A percentile compares a stretch with the other conserved stretches of the same genome.
phyloP scores from a whole-genome alignment of 2,329 filamentous ascomycete genomes.

The Alternaria metachromatica region DNA sequence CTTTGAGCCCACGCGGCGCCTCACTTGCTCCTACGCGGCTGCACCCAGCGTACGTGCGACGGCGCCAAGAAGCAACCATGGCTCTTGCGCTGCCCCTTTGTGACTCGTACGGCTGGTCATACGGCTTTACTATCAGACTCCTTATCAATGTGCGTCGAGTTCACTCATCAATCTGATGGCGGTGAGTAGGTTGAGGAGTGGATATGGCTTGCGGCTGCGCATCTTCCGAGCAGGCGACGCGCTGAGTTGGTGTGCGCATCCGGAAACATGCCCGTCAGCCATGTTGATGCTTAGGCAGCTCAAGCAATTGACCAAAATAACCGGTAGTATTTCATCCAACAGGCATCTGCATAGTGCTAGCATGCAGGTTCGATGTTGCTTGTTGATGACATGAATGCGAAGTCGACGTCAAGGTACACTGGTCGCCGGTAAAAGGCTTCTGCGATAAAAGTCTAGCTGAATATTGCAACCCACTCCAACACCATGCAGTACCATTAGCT shows the following conservation, averaged over 20 bases:
- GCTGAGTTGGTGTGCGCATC: conserved; percentile 4
- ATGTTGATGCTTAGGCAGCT: conserved; percentile 11
- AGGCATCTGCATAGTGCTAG: neutral
- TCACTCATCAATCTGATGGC: neutral
- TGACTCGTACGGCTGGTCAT: conserved; percentile 1
- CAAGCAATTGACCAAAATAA: conserved; percentile 14
- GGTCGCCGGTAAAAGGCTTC: neutral
- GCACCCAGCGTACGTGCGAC: conserved; percentile 7
- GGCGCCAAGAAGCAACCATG: conserved; percentile 12
- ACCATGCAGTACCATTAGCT: neutral
- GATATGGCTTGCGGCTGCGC: neutral
- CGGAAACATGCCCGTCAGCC: neutral
- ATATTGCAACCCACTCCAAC: neutral
- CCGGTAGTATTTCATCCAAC: neutral
- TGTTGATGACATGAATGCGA: neutral
- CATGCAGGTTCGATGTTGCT: neutral
- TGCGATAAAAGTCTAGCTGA: neutral
- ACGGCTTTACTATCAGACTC: conserved; percentile 3
- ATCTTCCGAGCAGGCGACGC: neutral
- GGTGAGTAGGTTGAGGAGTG: conserved; percentile 2
- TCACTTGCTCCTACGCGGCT: conserved; percentile 1
- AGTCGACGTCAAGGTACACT: neutral
- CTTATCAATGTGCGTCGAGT: conserved; percentile 7
- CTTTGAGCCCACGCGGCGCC: conserved; percentile 7
- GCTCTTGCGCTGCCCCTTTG: conserved; percentile 10